These are phyloP conservation scores for Phytophthora europaea DNA, from an alignment of 352 stramenopile genomes.

Conservation along the genomic window DNA sequence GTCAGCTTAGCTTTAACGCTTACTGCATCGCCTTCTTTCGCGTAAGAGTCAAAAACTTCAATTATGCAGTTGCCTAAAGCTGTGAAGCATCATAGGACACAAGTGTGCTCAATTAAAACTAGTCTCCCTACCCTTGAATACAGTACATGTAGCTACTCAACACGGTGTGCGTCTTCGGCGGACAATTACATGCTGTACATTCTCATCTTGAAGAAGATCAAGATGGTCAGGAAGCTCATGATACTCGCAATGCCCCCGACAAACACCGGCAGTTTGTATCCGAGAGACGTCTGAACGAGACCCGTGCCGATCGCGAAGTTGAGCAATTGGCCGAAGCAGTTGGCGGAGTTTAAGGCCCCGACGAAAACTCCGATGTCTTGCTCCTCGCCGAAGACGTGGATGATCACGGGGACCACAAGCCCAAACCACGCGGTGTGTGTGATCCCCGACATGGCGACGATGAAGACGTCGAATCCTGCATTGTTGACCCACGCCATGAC, in stretches of 20 bases:
- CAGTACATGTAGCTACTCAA: neutral
- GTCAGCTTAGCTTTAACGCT: neutral
- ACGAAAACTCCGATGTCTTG: slow-evolving; percentile 56
- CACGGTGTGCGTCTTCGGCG: neutral
- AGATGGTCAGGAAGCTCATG: slow-evolving; percentile 37
- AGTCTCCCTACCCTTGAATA: neutral
- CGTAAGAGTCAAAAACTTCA: slow-evolving; percentile 6
- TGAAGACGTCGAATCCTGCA: slow-evolving; percentile 33
- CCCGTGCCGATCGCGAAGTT: slow-evolving; percentile 46
- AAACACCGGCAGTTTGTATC: slow-evolving; percentile 54
- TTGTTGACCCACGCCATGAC: slow-evolving; percentile 43
- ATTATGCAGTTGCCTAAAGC: slow-evolving; percentile 15
- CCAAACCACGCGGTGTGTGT: slow-evolving; percentile 51
- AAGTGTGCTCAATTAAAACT: neutral
- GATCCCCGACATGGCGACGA: slow-evolving; percentile 46
- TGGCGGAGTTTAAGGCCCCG: slow-evolving; percentile 60
- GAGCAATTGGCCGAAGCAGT: slow-evolving; percentile 49
- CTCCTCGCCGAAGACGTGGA: slow-evolving; percentile 55
- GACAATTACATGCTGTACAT: slow-evolving; percentile 46
- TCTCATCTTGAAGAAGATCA: slow-evolving; percentile 55
- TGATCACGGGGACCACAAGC: slow-evolving; percentile 54
- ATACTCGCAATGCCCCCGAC: slow-evolving; percentile 43
- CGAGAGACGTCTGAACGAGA: slow-evolving; percentile 43
- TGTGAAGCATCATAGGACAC: neutral
- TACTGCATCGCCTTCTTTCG: neutral